These are phyloP conservation scores for Paradendryphiella salina DNA, from an alignment of 2,329 filamentous ascomycete species.

Conservation along the genomic window DNA sequence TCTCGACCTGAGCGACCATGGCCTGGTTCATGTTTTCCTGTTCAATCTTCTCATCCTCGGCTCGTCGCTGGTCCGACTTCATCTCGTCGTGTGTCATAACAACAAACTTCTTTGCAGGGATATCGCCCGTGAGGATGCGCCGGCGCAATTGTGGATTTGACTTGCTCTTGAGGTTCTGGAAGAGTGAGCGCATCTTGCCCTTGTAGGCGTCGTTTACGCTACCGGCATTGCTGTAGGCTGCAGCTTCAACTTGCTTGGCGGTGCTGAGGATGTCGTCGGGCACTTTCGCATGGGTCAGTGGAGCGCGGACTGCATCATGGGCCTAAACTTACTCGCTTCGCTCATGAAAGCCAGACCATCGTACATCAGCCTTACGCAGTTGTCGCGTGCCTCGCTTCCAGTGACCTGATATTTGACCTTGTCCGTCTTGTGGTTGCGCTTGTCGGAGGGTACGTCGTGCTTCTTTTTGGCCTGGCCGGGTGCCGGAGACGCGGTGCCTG, in stretches of 20 bases:
- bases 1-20: constrained; percentile 89
- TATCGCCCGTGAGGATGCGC: constrained; percentile 74
- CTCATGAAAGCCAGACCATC: constrained; percentile 83
- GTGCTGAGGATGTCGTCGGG: constrained; percentile 68
- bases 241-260: constrained; percentile 73
- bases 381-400: constrained; percentile 72
- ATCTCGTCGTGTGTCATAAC: constrained; percentile 88
- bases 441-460: constrained; percentile 65
- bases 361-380: constrained; percentile 88
- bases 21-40: constrained; percentile 97
- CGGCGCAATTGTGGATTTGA: constrained; percentile 77
- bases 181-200: constrained; percentile 87
- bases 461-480: constrained; percentile 59
- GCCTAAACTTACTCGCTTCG: constrained; percentile 48
- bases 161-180: constrained; percentile 92
- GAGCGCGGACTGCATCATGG: constrained; percentile 11
- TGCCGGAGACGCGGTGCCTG: constrained; percentile 50
- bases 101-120: constrained; percentile 74
- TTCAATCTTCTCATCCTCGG: constrained; percentile 74
- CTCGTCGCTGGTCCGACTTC: constrained; percentile 80
- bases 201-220: constrained; percentile 76
- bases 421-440: constrained; percentile 81
- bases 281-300: constrained; percentile 37
- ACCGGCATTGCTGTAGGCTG: constrained; percentile 70
- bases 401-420: constrained; percentile 78